These are phyloP conservation scores for Phytophthora pini DNA, from an alignment of 352 stramenopile genomes.

Conservation along the genomic window DNA sequence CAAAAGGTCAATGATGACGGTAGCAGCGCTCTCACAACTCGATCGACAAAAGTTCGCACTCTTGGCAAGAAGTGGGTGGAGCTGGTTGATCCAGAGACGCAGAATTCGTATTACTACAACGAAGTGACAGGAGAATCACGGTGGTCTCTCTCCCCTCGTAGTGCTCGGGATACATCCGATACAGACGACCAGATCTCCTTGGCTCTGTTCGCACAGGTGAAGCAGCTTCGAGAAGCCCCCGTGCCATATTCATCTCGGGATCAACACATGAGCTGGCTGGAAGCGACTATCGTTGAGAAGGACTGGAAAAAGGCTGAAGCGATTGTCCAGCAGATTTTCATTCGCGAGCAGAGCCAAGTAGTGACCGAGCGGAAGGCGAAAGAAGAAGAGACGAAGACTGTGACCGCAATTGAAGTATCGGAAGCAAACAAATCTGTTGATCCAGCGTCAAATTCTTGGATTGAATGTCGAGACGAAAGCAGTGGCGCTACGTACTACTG, in stretches of 20 bases:
- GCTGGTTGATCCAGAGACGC: constrained; percentile 74
- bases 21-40: constrained; percentile 36
- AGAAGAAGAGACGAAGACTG: constrained; percentile 11
- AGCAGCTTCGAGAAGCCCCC: constrained; percentile 48
- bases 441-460: constrained; percentile 21
- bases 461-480: constrained; percentile 39
- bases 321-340: constrained; percentile 74
- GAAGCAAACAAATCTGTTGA: not conserved
- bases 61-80: constrained; percentile 88
- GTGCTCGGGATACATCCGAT: constrained; percentile 58
- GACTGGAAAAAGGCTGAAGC: constrained; percentile 77
- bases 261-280: constrained; percentile 76
- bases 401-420: not conserved
- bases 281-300: constrained; percentile 58
- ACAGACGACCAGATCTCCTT: constrained; percentile 67
- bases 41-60: constrained; percentile 42
- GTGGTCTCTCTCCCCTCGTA: constrained; percentile 85
- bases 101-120: constrained; percentile 93
- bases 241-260: constrained; percentile 62
- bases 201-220: constrained; percentile 59
- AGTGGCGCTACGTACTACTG: constrained; percentile 54
- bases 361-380: constrained; percentile 30
- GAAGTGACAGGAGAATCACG: constrained; percentile 86
- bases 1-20: constrained; percentile 29
- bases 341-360: constrained; percentile 64